These are phyloP conservation scores for Lotmaria passim DNA, from an alignment of 208 protist species.

Conservation along the genomic window DNA sequence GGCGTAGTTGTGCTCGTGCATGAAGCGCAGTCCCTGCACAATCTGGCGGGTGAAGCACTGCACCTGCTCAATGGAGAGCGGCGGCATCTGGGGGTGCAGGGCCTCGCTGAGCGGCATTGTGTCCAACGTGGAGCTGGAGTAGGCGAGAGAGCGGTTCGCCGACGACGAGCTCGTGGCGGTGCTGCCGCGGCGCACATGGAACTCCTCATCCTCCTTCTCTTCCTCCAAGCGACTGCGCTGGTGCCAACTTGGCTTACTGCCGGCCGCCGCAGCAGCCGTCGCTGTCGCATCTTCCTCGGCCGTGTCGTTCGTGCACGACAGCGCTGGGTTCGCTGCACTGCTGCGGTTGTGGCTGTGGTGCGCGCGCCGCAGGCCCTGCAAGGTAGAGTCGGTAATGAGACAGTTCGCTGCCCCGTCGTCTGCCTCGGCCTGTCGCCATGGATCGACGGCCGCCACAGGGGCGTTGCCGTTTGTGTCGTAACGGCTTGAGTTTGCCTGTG, in stretches of 20 bases:
- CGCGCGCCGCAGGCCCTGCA: constrained; percentile 7
- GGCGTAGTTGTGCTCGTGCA: constrained; percentile 85
- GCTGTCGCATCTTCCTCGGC: not conserved
- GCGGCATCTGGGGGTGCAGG: constrained; percentile 47
- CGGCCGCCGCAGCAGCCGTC: not conserved
- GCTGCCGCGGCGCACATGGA: not conserved
- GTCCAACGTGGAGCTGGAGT: constrained; percentile 32
- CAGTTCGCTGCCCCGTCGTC: constrained; percentile 24
- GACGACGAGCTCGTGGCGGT: constrained; percentile 7
- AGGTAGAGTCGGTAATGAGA: constrained; percentile 15
- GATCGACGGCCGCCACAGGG: constrained; percentile 11
- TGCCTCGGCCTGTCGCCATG: constrained; percentile 10
- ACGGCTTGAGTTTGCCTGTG: not conserved
- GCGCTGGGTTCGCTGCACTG: not conserved
- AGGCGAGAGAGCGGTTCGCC: not conserved
- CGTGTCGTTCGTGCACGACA: not conserved
- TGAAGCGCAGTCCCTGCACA: constrained; percentile 74
- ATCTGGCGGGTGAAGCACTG: constrained; percentile 76
- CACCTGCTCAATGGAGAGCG: constrained; percentile 68
- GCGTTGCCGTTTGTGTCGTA: constrained; percentile 2
- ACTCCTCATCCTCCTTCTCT: constrained; percentile 10
- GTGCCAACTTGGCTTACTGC: not conserved
- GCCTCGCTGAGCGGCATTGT: constrained; percentile 36
- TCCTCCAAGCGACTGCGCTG: constrained; percentile 2
- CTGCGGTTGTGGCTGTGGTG: not conserved